Base-by-base conservation (phyloP, 2,329 filamentous ascomycete species). In the Botrytis tulipae region DNA sequence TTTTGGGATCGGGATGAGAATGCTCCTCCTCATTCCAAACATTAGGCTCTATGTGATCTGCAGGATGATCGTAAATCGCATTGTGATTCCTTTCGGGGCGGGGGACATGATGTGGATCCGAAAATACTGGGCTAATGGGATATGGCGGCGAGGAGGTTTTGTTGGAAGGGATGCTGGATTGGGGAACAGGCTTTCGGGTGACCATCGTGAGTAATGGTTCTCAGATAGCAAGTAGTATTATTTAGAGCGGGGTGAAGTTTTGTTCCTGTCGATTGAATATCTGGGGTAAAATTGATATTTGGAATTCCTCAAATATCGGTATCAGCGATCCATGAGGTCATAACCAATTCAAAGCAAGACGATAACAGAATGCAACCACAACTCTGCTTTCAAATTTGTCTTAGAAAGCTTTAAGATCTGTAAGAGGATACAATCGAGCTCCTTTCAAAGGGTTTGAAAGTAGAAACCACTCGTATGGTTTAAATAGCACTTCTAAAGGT, bases 141-240 rank as follows among this genome's bases (percentile, higher is more conserved):
- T 80, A 80, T 71, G 79, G 79, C 40, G 77, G 74, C 44, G 32
- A 61, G 25, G 71, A 72, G 51, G 71, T 29, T 68, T 71, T 20
- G 63, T 35, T 25, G 74, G 40, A 40, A 8, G 73, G 74, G 76
- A 66, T 61, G 25, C 68, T 48, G 37, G 72, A 67, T 69, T 71
- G 73, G 37, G 79, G 76, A 35, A 80, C 71, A 40, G 79, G 79
- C 67, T 80, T 81, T 74, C 79, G 75, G 29, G 77, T 79, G 20
- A 80, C 78, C 79, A 80, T 81, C 29, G 42, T 73, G 40, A 51
- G 22, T 61, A 40, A 69, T 18, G 22, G n/a, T 25, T 8, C 25
- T 69, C 40, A 37, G 20, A 37, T 32, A 48, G 40, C 25, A 20
- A 68, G n/a, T 12, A 29, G 25, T 68, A 12, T 22, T 29, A 42